phyloP scores from a whole-genome alignment of 495 filamentous ascomycete genomes.

The Margaritispora aquatica region DNA sequence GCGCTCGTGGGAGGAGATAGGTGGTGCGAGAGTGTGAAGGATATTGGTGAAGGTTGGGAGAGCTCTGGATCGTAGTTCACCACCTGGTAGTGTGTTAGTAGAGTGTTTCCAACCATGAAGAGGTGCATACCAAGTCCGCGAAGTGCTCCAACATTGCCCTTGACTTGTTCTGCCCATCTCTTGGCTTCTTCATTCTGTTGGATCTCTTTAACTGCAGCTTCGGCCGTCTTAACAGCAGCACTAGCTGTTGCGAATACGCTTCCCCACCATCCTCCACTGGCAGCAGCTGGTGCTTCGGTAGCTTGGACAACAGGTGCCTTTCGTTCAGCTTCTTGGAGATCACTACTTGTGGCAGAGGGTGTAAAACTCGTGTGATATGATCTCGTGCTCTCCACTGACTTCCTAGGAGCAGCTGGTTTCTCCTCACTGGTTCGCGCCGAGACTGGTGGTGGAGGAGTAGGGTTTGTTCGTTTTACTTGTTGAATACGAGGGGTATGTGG shows the following conservation, averaged over 20 bases:
- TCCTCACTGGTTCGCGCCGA: conserved; percentile 53
- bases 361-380: conserved; percentile 57
- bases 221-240: conserved; percentile 90
- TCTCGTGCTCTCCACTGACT: conserved; percentile 67
- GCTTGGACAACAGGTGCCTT: conserved; percentile 26
- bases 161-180: conserved; percentile 91
- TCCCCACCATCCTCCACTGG: conserved; percentile 75
- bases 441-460: conserved; percentile 42
- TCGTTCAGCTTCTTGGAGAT: conserved; percentile 42
- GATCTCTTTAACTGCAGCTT: conserved; percentile 89
- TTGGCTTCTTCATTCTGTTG: conserved; percentile 95
- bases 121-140: conserved; percentile 73
- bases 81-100: conserved; percentile 50
- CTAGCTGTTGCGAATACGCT: conserved; percentile 66
- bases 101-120: background rate
- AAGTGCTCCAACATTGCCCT: conserved; percentile 81
- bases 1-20: conserved; percentile 95
- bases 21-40: conserved; percentile 89
- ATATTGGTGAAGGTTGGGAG: conserved; percentile 93
- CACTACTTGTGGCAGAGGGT: conserved; percentile 44
- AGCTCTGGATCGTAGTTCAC: conserved; percentile 81
- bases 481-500: conserved; percentile 79
- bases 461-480: conserved; percentile 46
- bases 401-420: conserved; percentile 47
- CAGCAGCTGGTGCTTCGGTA: conserved; percentile 11